Base-by-base conservation (phyloP, 192 early-diverging fungal species). In the Chytriomyces confervae region DNA sequence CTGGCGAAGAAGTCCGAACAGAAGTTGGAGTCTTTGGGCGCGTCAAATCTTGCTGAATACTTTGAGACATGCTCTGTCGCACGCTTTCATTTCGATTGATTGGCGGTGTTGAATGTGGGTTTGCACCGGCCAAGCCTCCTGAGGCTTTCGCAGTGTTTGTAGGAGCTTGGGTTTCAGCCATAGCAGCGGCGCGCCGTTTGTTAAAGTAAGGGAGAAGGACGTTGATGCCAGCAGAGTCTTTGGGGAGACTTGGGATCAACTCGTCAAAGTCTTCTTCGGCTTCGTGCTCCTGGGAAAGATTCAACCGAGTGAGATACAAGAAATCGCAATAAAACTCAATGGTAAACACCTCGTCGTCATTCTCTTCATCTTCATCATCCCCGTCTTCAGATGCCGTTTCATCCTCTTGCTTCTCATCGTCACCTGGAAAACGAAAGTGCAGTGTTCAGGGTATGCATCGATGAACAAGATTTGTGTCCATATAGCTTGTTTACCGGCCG, bases 371-470 rank as follows among this genome's bases (percentile, higher is more conserved):
- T 76, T 82, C 82, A 62, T 86, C 86, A 36, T 84, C 82, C 11
- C 81, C 86, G 64, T 86, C 86, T 49, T 81, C 85, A 16, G 80
- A 81, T 6, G 82, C 44, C 16, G 47, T 61, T 48, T 86, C 85
- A 20, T 50, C n/a, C n/a, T 64, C 61, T 27, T 10, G 20, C 72
- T 63, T 74, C 45, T 62, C 44, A 49, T 80, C 81, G n/a, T 74
- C 60, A 45, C 10, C 7, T 29, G 5, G 13, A 24, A 44, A 79
- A 11, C 45, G 6, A 81, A 51, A 60, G 16, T 5, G 9, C 7
- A 51, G 49, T 65, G 75, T 29, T 36, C 2, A 2, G 36, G 1
- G 36, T 3, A 36, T 36, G 36, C 66, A 48, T 20, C 80, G 62
- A 23, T 45, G 7, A 0, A 44, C 47, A 45, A 49, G 51, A 7